Evolutionary conservation across 371 early-diverging fungal species (phyloP).

Genomic region (Circinella minor): DNA sequence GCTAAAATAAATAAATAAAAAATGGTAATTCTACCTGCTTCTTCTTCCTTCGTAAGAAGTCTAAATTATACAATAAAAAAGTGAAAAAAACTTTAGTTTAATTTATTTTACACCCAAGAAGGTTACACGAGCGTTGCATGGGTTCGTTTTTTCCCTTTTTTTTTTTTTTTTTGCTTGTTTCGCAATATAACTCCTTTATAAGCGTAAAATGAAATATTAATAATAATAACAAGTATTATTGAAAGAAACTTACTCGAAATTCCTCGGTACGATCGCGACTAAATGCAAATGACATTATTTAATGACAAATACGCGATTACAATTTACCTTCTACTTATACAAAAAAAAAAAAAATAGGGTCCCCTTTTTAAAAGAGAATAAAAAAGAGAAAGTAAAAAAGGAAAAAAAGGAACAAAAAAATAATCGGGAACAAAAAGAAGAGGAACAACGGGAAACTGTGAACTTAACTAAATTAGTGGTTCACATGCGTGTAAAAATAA

Average conservation of each 20-base stretch:
- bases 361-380: slow-evolving; percentile 2
- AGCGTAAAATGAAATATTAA: neutral
- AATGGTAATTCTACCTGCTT: slow-evolving; percentile 12
- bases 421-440: slow-evolving; percentile 5
- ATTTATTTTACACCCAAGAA: neutral
- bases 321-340: neutral
- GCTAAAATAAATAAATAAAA: too few species aligned
- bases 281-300: slow-evolving; percentile 20
- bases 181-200: neutral
- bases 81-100: slow-evolving; percentile 3
- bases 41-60: slow-evolving; percentile 17
- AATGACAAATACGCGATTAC: too few species aligned
- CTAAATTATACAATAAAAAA: slow-evolving; percentile 1
- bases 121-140: slow-evolving; percentile 11
- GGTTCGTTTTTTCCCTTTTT: neutral
- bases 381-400: neutral
- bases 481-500: neutral
- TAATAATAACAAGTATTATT: neutral
- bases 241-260: slow-evolving; percentile 20
- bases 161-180: neutral
- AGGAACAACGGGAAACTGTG: slow-evolving; percentile 17
- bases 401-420: slow-evolving; percentile 12
- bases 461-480: neutral
- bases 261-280: slow-evolving; percentile 29
- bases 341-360: neutral